Evolutionary conservation across 2,329 filamentous ascomycete genomes (phyloP).

Genomic region (Blastomyces silverae): DNA sequence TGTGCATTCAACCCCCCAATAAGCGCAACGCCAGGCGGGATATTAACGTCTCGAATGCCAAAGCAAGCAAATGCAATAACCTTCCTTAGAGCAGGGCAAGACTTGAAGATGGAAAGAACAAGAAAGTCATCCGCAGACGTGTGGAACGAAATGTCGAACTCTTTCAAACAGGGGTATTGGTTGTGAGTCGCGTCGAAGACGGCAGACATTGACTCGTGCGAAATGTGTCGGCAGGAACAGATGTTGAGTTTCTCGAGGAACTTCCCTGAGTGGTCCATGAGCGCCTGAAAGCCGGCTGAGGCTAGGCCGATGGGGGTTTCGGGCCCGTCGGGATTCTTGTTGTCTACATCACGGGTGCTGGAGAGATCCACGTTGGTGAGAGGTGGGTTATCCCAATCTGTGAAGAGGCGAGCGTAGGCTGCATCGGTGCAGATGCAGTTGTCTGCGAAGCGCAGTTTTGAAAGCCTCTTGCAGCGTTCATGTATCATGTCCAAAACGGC

Average conservation of each 20-base stretch:
- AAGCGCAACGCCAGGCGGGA: conserved; percentile 53
- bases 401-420: conserved; percentile 67
- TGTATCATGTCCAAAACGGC: conserved; percentile 64
- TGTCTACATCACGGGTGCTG: conserved; percentile 69
- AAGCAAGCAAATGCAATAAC: conserved; percentile 59
- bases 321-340: conserved; percentile 58
- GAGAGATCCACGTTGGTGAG: conserved; percentile 67
- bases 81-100: conserved; percentile 46
- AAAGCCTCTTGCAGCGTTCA: conserved; percentile 58
- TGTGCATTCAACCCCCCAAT: conserved; percentile 55
- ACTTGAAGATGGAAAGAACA: conserved; percentile 40
- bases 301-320: conserved; percentile 64
- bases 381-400: conserved; percentile 64
- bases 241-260: conserved; percentile 64
- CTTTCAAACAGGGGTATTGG: conserved; percentile 51
- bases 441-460: conserved; percentile 73
- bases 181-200: conserved; percentile 54
- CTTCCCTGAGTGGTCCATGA: conserved; percentile 76
- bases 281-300: conserved; percentile 64
- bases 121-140: conserved; percentile 42
- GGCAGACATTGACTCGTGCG: conserved; percentile 61
- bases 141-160: conserved; percentile 69
- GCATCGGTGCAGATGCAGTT: conserved; percentile 69
- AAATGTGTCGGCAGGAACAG: conserved; percentile 78
- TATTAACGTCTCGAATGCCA: conserved; percentile 49